Base-by-base conservation (phyloP, 2,329 filamentous ascomycete species). In the Fonsecaea nubica region DNA sequence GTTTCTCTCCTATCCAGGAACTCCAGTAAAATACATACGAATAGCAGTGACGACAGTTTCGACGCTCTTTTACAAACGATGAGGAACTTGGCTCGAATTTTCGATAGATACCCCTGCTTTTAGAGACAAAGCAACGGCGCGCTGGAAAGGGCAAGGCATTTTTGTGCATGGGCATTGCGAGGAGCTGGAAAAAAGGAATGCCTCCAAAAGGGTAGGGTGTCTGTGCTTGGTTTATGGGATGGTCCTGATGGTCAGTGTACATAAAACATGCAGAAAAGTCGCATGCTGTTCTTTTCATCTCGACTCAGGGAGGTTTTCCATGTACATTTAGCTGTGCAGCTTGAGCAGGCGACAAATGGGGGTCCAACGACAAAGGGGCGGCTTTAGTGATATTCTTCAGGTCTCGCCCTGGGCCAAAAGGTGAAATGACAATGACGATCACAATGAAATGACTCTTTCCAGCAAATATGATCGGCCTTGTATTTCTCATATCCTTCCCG, bases 31-130 rank as follows among this genome's bases (percentile, higher is more conserved):
- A 50, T 25, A 50, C 18, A 25, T 25, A 50, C 45, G 45, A 50
- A 50, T 18, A 50, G 5, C 45, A 50, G 18, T 50, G 45, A 50
- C 45, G 45, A 50, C 18, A 50, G 18, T 50, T 50, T 50, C 45
- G 18, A 50, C 45, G 48, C 33, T 36, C 52, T 61, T 59, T 59
- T 32, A 15, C 32, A 33, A 15, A 36, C 42, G 57, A 33, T 10
- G 45, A 61, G 32, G 12, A 35, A 32, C 33, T 35, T 48, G 48
- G 58, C 58, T 36, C 36, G 50, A 66, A 67, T 61, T 53, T 59
- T 66, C 59, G 45, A 52, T 65, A 67, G 65, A 70, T 70, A 70
- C 68, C 68, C 45, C 68, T 61, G 65, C 48, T 66, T 68, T 65
- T 60, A 68, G 60, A 70, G 60, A 69, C 63, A 61, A 60, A 63